phyloP scores from a whole-genome alignment of 148 eudicot species.

The Limonium bicolor region DNA sequence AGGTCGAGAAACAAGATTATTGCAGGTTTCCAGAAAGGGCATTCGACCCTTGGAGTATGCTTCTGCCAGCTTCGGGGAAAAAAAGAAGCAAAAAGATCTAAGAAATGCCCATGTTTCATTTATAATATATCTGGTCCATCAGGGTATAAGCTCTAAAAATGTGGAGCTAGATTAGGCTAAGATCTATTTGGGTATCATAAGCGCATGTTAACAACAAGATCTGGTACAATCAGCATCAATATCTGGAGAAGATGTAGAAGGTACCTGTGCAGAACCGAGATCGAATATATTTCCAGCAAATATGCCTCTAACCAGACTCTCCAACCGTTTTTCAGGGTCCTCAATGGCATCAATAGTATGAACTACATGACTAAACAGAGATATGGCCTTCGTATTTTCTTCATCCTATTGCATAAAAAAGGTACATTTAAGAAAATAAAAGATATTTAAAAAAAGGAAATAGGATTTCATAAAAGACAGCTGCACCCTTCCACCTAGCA shows the following conservation, averaged over 20 bases:
- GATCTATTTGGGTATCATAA: not conserved
- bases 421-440: not conserved
- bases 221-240: not conserved
- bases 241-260: not conserved
- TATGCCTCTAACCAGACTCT: conserved; percentile 69
- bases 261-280: not conserved
- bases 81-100: no score
- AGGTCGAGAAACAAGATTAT: conserved; percentile 83
- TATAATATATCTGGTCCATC: no score
- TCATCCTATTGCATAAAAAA: conserved; percentile 43
- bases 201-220: no score
- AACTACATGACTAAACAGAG: conserved; percentile 61
- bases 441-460: not conserved
- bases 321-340: conserved; percentile 56
- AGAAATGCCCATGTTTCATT: no score
- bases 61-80: no score
- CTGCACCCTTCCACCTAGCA: not conserved
- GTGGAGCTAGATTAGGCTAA: not conserved
- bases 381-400: conserved; percentile 78
- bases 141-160: conserved; percentile 76
- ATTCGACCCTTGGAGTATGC: conserved; percentile 88
- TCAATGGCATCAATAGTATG: conserved; percentile 62
- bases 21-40: conserved; percentile 88
- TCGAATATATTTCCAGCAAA: conserved; percentile 22
- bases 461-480: no score